A percentile compares a stretch with the other conserved stretches of the same genome.
Evolutionary conservation across 2,329 filamentous ascomycete species (phyloP).

Genomic region (Rosellinia necatrix): DNA sequence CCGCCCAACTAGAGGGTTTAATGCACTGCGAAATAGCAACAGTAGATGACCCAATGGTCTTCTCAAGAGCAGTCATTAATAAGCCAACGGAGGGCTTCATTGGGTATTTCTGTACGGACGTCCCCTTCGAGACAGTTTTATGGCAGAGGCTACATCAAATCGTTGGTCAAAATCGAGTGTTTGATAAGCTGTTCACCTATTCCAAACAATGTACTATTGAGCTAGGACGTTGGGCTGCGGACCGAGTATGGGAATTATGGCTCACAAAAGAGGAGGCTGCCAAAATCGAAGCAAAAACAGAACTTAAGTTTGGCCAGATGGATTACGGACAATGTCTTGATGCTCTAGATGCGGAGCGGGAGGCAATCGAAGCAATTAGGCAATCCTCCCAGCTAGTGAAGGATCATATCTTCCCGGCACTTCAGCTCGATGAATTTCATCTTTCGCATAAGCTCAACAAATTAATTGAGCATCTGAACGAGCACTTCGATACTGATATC

Average conservation of each 20-base stretch:
- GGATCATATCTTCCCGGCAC: conserved; percentile 50
- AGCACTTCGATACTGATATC: conserved; percentile 63
- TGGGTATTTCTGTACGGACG: conserved; percentile 53
- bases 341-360: conserved; percentile 32
- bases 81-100: conserved; percentile 64
- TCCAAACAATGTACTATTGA: conserved; percentile 64
- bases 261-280: conserved; percentile 65
- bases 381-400: conserved; percentile 62
- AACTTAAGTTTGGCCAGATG: conserved; percentile 45
- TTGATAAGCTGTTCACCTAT: conserved; percentile 64
- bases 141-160: conserved; percentile 58
- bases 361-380: conserved; percentile 58
- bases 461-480: conserved; percentile 63
- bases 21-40: conserved; percentile 86
- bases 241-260: conserved; percentile 76
- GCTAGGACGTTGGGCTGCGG: conserved; percentile 83
- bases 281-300: conserved; percentile 63
- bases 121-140: conserved; percentile 66
- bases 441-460: conserved; percentile 75
- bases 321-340: conserved; percentile 33
- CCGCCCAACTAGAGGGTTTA: conserved; percentile 73
- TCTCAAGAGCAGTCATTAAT: conserved; percentile 60
- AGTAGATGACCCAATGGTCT: conserved; percentile 56
- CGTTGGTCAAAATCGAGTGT: conserved; percentile 47
- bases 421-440: conserved; percentile 39